Evolutionary conservation across 2,329 filamentous ascomycete species (phyloP).

Genomic region (Parascedosporium putredinis): DNA sequence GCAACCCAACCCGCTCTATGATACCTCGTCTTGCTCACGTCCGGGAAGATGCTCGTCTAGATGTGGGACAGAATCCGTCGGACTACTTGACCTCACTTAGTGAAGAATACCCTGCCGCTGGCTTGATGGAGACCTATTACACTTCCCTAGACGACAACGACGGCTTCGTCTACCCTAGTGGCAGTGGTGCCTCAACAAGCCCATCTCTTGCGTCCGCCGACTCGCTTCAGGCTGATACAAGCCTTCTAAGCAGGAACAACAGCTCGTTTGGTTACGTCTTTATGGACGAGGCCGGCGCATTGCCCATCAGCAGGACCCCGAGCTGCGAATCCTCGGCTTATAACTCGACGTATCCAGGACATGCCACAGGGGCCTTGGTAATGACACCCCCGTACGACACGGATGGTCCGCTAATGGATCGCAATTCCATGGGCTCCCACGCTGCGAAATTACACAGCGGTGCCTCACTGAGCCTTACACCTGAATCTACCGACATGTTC

Average conservation of each 20-base stretch:
- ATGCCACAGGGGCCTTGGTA: too few relatives aligned
- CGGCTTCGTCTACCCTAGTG: conserved; percentile 11
- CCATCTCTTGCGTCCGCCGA: conserved; percentile 33
- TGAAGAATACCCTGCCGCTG: conserved; percentile 15
- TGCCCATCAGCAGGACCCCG: conserved; percentile 25
- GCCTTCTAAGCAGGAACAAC: conserved; percentile 32
- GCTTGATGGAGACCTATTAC: conserved; percentile 14
- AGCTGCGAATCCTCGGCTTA: conserved; percentile 15
- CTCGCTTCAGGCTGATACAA: conserved; percentile 23
- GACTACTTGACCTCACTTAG: conserved; percentile 25
- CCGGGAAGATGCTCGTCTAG: conserved; percentile 22
- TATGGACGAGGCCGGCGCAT: conserved; percentile 21
- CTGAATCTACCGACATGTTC: conserved; percentile 26
- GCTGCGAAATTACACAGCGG: too few relatives aligned
- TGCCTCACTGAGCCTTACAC: neutral
- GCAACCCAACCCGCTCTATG: neutral
- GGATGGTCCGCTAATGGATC: too few relatives aligned
- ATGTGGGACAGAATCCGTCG: conserved; percentile 27
- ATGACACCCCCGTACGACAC: too few relatives aligned
- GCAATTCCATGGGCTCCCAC: too few relatives aligned
- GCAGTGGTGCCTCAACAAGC: conserved; percentile 24
- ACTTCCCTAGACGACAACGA: conserved; percentile 15
- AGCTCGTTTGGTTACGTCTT: conserved; percentile 25
- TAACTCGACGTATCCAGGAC: too few relatives aligned
- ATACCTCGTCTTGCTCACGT: conserved; percentile 23